Evolutionary conservation across 768 basidiomycete genomes (phyloP), one percentile per base, ranked within the genome.

Genomic region (Calocera viscosa): DNA sequence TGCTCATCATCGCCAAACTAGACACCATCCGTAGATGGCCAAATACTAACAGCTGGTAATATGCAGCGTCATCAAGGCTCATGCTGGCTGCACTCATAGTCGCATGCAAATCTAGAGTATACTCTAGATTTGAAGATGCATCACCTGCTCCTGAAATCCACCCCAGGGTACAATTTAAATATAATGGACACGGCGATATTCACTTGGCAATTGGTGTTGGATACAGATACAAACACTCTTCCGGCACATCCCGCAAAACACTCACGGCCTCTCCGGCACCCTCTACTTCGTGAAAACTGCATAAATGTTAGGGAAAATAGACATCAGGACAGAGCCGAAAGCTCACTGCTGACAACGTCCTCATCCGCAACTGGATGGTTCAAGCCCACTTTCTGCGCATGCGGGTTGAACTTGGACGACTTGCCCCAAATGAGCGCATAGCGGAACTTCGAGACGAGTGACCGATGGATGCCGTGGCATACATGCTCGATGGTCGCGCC

Each of bases 341-440:
- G 83, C 90, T 72, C 72, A 92, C 91, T 90, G 33, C 90, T 91
- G 65, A 92, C 90, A 12, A 93, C 89, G 74, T 92, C 90, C 73
- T 91, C 90, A 70, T 93, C 91, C 71, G 86, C 86, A 19, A 95
- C 89, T 68, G 84, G 83, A 78, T 94, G 94, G 28, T 77, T 78
- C 70, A 94, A 77, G 40, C 67, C 64, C 32, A 73, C 78, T 75
- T 96, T 96, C 76, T 96, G 94, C 1, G 93, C 91, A 72, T 96
- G 90, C 2, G 93, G 93, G 43, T 86, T 80, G 76, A 96, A 96
- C 76, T 94, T 94, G 73, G 91, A 93, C 30, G 92, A 94, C 75
- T 91, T 91, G 1, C 94, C 94, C 90, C 94, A 99, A 64, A 98
- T 90, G 67, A 97, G 85, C 10, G 86, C 94, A 76, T 95, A 96